These are phyloP conservation scores for Scheffersomyces parashehatae DNA, from an alignment of 1,139 yeast species.

Conservation along the genomic window DNA sequence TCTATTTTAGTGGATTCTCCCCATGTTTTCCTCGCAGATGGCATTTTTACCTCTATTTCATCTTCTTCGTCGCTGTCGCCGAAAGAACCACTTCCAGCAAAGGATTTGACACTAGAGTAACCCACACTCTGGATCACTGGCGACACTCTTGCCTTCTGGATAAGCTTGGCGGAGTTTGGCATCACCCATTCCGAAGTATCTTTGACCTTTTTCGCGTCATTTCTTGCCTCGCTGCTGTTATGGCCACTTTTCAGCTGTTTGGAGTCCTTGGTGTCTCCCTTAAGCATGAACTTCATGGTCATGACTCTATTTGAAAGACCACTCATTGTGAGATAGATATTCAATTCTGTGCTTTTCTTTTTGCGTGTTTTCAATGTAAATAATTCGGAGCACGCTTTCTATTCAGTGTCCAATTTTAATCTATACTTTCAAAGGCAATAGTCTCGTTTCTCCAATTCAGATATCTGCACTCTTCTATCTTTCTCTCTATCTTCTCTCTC, in stretches of 20 bases:
- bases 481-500: too few relatives aligned
- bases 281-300: constrained; percentile 69
- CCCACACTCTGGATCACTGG: constrained; percentile 44
- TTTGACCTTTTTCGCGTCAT: constrained; percentile 36
- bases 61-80: constrained; percentile 5
- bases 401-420: too few relatives aligned
- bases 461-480: too few relatives aligned
- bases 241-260: constrained; percentile 16
- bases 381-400: too few relatives aligned
- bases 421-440: too few relatives aligned
- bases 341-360: neutral
- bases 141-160: constrained; percentile 20
- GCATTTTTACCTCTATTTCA: constrained; percentile 1
- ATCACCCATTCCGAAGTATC: constrained; percentile 68
- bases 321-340: constrained; percentile 26
- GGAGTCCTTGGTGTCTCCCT: constrained; percentile 18
- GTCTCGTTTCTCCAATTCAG: too few relatives aligned
- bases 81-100: constrained; percentile 2
- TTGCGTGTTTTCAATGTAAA: neutral
- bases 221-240: constrained; percentile 20
- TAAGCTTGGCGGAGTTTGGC: constrained; percentile 30
- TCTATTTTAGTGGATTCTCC: constrained; percentile 5
- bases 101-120: constrained; percentile 41
- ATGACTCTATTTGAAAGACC: constrained; percentile 62
- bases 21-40: constrained; percentile 9